Evolutionary conservation across 75 land plant species (phyloP).

Genomic region (Pinus albicaulis): DNA sequence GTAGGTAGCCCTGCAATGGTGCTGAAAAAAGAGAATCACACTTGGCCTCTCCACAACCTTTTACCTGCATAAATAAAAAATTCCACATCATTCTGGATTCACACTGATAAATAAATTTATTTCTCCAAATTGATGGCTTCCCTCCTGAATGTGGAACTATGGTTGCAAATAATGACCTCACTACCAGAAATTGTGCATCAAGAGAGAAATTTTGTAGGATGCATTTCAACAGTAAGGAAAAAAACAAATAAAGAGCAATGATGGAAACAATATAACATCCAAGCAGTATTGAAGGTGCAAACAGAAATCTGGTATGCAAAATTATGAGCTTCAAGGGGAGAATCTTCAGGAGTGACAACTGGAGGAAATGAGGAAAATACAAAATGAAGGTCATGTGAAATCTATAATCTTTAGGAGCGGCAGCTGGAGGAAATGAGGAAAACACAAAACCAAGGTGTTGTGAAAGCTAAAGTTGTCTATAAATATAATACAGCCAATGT

Average conservation of each 20-base stretch:
- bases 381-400: too few relatives aligned
- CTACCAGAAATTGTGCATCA: neutral
- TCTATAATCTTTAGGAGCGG: too few relatives aligned
- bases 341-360: too few relatives aligned
- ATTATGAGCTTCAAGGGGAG: too few relatives aligned
- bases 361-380: too few relatives aligned
- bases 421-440: too few relatives aligned
- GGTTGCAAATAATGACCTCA: neutral
- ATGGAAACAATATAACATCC: neutral
- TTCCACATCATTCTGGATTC: neutral
- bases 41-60: conserved; percentile 85
- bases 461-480: too few relatives aligned
- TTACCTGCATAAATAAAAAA: conserved; percentile 52
- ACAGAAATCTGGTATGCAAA: too few relatives aligned
- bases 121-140: neutral
- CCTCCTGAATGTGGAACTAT: too few relatives aligned
- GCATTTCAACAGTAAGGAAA: neutral
- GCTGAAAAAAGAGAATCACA: conserved; percentile 84
- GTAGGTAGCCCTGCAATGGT: conserved; percentile 85
- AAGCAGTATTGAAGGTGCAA: too few relatives aligned
- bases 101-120: neutral
- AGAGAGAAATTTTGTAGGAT: neutral
- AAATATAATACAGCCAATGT: too few relatives aligned
- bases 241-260: neutral
- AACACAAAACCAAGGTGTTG: too few relatives aligned